Evolutionary conservation across 495 filamentous ascomycete species (phyloP).

Genomic region (Hypoxylon cercidicola): DNA sequence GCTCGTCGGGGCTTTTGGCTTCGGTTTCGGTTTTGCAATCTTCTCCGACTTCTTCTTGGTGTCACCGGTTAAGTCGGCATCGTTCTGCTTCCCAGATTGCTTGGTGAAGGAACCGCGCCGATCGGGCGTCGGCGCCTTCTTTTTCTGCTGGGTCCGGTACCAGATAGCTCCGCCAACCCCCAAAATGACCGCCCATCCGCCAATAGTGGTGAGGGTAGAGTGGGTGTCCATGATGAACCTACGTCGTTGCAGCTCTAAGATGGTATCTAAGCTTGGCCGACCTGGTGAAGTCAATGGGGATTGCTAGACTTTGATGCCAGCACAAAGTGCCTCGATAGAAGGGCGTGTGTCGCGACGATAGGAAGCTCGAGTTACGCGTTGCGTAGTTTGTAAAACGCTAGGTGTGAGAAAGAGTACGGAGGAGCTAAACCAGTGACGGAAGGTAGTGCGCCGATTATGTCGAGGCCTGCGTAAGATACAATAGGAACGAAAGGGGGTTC

Average conservation of each 20-base stretch:
- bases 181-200: constrained; percentile 68
- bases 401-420: constrained; percentile 18
- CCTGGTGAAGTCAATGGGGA: constrained; percentile 7
- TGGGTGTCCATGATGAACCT: constrained; percentile 52
- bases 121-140: constrained; percentile 55
- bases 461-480: constrained; percentile 16
- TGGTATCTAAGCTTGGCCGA: constrained; percentile 15
- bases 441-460: constrained; percentile 40
- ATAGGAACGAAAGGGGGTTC: constrained; percentile 24
- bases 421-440: constrained; percentile 40
- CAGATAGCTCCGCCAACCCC: constrained; percentile 54
- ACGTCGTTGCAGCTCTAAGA: constrained; percentile 1
- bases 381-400: constrained; percentile 22
- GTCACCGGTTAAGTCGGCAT: constrained; percentile 46
- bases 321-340: constrained; percentile 29
- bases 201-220: constrained; percentile 56
- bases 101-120: constrained; percentile 41
- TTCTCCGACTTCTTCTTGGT: constrained; percentile 47
- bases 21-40: constrained; percentile 41
- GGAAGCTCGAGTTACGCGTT: constrained; percentile 11
- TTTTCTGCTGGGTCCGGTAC: constrained; percentile 43
- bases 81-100: constrained; percentile 44
- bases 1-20: constrained; percentile 40
- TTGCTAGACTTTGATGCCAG: constrained; percentile 17
- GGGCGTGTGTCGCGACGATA: constrained; percentile 16